These are phyloP conservation scores for Diaporthe citri DNA, from an alignment of 2,329 filamentous ascomycete species.

Conservation along the genomic window DNA sequence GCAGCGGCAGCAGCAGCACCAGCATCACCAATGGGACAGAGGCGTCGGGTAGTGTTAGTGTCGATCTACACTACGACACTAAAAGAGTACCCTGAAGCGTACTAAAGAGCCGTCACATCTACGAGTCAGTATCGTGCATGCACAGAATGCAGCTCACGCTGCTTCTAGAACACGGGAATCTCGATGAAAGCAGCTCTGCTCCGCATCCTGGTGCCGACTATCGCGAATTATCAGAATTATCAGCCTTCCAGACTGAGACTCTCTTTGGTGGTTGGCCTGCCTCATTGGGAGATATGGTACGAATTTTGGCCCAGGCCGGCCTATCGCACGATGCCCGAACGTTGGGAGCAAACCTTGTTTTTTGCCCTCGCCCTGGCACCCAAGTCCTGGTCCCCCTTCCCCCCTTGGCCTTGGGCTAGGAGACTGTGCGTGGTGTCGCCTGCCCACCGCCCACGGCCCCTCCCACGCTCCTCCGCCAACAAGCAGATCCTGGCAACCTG, in stretches of 20 bases:
- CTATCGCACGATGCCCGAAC: background rate
- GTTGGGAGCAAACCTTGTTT: constrained; percentile 14
- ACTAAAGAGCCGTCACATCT: background rate
- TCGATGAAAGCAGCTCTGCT: background rate
- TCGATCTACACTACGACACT: constrained; percentile 9
- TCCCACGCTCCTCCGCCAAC: background rate
- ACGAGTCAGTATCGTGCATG: constrained; percentile 28
- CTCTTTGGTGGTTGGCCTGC: constrained; percentile 20
- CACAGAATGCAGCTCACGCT: background rate
- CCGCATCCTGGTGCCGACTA: background rate
- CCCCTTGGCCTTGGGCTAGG: background rate
- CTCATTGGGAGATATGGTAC: constrained; percentile 23
- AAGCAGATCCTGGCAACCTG: constrained; percentile 7
- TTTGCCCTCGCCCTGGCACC: constrained; percentile 15
- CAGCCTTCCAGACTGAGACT: constrained; percentile 18
- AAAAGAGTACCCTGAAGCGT: background rate
- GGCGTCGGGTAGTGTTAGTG: constrained; percentile 10
- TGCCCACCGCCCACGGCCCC: background rate
- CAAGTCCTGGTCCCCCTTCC: background rate
- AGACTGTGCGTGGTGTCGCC: background rate
- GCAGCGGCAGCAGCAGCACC: background rate
- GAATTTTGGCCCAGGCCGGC: constrained; percentile 19
- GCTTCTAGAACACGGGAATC: constrained; percentile 20
- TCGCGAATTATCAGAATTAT: background rate
- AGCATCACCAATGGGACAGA: background rate